A percentile compares a stretch with the other conserved stretches of the same genome.
These are phyloP conservation scores for Wickerhamiella occidentalis DNA, from an alignment of 805 yeast genomes.

Conservation along the genomic window DNA sequence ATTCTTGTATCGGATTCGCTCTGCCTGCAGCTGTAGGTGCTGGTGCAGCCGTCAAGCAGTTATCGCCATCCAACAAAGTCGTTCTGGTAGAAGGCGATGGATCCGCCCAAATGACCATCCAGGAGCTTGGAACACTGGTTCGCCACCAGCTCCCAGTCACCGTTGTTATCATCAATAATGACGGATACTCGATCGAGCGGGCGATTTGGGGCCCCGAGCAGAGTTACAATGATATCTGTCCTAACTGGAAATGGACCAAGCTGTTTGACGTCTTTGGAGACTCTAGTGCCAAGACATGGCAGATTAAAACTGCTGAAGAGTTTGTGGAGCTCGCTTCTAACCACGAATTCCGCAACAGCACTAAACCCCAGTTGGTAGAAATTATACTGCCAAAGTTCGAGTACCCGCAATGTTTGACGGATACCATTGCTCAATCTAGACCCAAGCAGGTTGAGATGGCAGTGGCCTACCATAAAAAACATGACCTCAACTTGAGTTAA, in stretches of 20 bases:
- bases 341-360: slow-evolving; percentile 27
- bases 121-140: slow-evolving; percentile 59
- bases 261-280: slow-evolving; percentile 2
- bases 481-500: neutral
- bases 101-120: slow-evolving; percentile 87
- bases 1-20: slow-evolving; percentile 79
- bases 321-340: slow-evolving; percentile 30
- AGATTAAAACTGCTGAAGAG: slow-evolving; percentile 32
- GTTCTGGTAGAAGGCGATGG: slow-evolving; percentile 87
- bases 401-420: slow-evolving; percentile 34
- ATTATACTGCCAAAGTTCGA: slow-evolving; percentile 47
- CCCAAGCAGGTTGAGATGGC: neutral
- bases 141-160: slow-evolving; percentile 52
- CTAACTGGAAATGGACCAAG: slow-evolving; percentile 60
- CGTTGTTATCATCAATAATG: slow-evolving; percentile 65
- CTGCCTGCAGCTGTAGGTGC: slow-evolving; percentile 79
- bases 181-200: slow-evolving; percentile 84
- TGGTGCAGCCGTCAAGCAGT: slow-evolving; percentile 35
- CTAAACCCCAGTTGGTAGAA: slow-evolving; percentile 43
- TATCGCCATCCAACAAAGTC: slow-evolving; percentile 37
- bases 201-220: slow-evolving; percentile 67
- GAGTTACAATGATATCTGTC: slow-evolving; percentile 62
- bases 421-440: neutral
- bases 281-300: slow-evolving; percentile 12
- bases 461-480: neutral